Percentiles rank a stretch among this genome's conserved stretches.
phyloP scores from a whole-genome alignment of 306 rosid genomes.

The Glycine latifolia region DNA sequence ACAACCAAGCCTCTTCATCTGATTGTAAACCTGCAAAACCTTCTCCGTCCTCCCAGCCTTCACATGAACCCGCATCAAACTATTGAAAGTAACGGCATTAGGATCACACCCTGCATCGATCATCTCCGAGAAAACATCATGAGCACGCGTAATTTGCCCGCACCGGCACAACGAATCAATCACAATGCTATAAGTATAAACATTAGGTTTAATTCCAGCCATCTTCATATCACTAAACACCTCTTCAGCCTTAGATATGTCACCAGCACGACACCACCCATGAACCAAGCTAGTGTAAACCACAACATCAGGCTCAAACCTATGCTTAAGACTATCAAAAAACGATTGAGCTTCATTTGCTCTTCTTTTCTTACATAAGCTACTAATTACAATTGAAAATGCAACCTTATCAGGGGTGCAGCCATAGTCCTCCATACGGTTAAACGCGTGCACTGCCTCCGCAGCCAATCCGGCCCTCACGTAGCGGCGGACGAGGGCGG shows the following conservation, averaged over 20 bases:
- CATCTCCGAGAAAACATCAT: conserved; percentile 96
- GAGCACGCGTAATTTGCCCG: conserved; percentile 87
- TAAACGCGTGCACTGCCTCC: conserved; percentile 91
- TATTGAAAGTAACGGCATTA: conserved; percentile 79
- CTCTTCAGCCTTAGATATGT: conserved; percentile 77
- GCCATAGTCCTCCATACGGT: conserved; percentile 95
- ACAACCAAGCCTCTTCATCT: conserved; percentile 84
- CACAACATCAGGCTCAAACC: conserved; percentile 79
- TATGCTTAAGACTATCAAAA: conserved; percentile 72
- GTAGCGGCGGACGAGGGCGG: conserved; percentile 80
- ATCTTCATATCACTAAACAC: conserved; percentile 80
- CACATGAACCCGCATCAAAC: conserved; percentile 88
- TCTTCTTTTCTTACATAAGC: conserved; percentile 78
- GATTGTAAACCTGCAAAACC: conserved; percentile 87
- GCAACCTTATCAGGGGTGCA: conserved; percentile 76
- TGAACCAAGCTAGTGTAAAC: conserved; percentile 80
- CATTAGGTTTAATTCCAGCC: conserved; percentile 84
- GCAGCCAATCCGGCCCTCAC: conserved; percentile 88
- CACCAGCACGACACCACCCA: conserved; percentile 90
- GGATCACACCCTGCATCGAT: conserved; percentile 73
- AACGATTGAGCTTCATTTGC: conserved; percentile 86
- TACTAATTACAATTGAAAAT: conserved; percentile 77
- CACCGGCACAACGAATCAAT: conserved; percentile 81
- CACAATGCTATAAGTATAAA: conserved; percentile 83
- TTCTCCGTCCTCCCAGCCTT: conserved; percentile 90